These are phyloP conservation scores for Globisporangium uncinulatum DNA, from an alignment of 352 stramenopile genomes.

Conservation along the genomic window DNA sequence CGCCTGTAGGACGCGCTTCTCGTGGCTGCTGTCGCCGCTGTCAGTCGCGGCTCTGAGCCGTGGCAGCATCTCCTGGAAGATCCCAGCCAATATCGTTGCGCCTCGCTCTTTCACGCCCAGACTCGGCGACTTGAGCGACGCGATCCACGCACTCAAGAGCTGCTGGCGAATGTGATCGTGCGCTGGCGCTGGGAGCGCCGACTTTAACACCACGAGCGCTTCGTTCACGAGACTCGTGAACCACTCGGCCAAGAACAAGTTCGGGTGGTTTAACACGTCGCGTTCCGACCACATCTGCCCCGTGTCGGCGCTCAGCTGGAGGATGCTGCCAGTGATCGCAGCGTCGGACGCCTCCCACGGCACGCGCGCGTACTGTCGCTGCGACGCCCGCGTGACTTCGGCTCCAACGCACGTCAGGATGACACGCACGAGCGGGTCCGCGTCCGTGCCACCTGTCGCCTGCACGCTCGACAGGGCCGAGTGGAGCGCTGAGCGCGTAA, in stretches of 20 bases:
- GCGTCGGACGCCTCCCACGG: constrained; percentile 78
- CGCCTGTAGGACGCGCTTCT: constrained; percentile 23
- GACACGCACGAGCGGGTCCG: constrained; percentile 38
- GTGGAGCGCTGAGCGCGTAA: constrained; percentile 42
- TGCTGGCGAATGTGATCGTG: constrained; percentile 57
- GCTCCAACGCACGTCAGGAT: constrained; percentile 52
- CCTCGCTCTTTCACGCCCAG: constrained; percentile 84
- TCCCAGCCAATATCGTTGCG: constrained; percentile 65
- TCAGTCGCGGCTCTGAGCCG: constrained; percentile 19
- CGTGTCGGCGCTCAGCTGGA: constrained; percentile 65
- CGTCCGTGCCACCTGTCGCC: constrained; percentile 9
- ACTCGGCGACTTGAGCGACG: constrained; percentile 79
- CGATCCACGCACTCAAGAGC: constrained; percentile 74
- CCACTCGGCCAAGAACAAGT: constrained; percentile 84
- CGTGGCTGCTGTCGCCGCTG: constrained; percentile 11
- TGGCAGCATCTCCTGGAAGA: constrained; percentile 76
- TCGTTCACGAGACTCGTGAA: constrained; percentile 75
- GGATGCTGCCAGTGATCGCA: constrained; percentile 57
- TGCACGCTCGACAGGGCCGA: constrained; percentile 19
- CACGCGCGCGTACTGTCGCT: constrained; percentile 76
- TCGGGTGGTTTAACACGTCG: constrained; percentile 77
- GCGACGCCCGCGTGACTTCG: constrained; percentile 62
- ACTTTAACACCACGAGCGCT: constrained; percentile 37
- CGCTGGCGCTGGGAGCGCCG: constrained; percentile 24
- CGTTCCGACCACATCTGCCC: constrained; percentile 76